Percentiles rank a stretch among this genome's conserved stretches.
phyloP scores from a whole-genome alignment of 2,329 filamentous ascomycete genomes.

The Fusarium sp. region DNA sequence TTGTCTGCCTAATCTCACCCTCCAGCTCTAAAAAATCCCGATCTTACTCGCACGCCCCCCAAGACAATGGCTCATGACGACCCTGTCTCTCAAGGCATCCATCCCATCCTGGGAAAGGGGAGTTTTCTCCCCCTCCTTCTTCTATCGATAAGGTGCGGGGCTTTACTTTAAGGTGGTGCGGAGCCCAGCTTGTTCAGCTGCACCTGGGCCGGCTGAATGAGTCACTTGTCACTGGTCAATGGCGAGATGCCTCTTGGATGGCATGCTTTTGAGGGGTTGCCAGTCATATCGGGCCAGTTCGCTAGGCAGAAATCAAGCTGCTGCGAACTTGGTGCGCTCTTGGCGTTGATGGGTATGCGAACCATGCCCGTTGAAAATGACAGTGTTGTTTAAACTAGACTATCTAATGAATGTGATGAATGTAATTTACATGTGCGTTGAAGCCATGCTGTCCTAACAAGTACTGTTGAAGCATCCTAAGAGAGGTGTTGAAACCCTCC shows the following conservation, averaged over 20 bases:
- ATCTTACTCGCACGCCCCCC: neutral
- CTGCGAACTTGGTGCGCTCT: neutral
- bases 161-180: neutral
- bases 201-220: conserved; percentile 5
- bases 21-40: neutral
- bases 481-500: conserved; percentile 25
- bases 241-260: neutral
- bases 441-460: conserved; percentile 14
- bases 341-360: neutral
- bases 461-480: conserved; percentile 28
- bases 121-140: neutral
- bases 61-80: conserved; percentile 26
- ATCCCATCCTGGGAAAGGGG: conserved; percentile 11
- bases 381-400: conserved; percentile 19
- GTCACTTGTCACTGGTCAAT: conserved; percentile 26
- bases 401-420: conserved; percentile 29
- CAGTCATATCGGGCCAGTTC: neutral
- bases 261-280: conserved; percentile 11
- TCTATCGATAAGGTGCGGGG: neutral
- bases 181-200: conserved; percentile 3
- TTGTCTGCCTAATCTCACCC: conserved; percentile 22
- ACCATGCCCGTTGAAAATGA: neutral
- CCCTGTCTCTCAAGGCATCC: conserved; percentile 33
- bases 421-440: conserved; percentile 28
- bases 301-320: conserved; percentile 12